phyloP scores from a whole-genome alignment of 768 basidiomycete genomes.

The Tubosaeta brunneosetosa region DNA sequence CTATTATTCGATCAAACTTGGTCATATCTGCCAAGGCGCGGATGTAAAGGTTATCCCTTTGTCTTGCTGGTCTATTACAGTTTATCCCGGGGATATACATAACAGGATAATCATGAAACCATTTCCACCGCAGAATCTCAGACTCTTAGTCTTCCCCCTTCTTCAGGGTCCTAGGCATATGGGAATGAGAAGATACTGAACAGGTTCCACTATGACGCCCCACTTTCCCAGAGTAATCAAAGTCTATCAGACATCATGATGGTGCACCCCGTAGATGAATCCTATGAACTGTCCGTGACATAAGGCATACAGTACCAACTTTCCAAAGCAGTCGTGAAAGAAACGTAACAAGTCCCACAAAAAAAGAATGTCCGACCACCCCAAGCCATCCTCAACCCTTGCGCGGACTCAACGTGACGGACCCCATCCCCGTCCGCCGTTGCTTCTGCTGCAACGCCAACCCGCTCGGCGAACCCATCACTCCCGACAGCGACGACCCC shows the following conservation, averaged over 20 bases:
- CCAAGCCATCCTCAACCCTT: slow-evolving; percentile 7
- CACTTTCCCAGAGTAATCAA: not conserved
- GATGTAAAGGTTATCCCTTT: slow-evolving; percentile 17
- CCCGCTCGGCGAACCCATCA: slow-evolving; percentile 7
- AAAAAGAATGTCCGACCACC: not conserved
- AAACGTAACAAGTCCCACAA: not conserved
- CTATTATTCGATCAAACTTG: slow-evolving; percentile 54
- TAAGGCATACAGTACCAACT: not conserved
- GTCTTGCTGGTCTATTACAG: not conserved
- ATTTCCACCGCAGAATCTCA: not conserved
- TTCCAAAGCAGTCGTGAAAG: not conserved
- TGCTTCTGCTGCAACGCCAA: slow-evolving; percentile 35
- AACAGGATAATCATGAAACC: slow-evolving; percentile 1
- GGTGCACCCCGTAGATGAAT: not conserved
- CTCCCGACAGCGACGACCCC: slow-evolving; percentile 26
- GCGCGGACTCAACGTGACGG: slow-evolving; percentile 37
- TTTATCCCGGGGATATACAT: slow-evolving; percentile 2
- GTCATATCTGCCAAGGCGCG: slow-evolving; percentile 33
- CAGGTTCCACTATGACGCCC: not conserved
- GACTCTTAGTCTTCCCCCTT: not conserved
- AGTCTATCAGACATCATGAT: not conserved
- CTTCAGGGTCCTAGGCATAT: not conserved
- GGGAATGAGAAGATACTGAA: not conserved
- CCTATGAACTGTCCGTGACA: not conserved
- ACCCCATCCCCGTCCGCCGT: slow-evolving; percentile 32